Evolutionary conservation across 1,284 basidiomycete species (phyloP).

Genomic region (Inonotus obliquus): DNA sequence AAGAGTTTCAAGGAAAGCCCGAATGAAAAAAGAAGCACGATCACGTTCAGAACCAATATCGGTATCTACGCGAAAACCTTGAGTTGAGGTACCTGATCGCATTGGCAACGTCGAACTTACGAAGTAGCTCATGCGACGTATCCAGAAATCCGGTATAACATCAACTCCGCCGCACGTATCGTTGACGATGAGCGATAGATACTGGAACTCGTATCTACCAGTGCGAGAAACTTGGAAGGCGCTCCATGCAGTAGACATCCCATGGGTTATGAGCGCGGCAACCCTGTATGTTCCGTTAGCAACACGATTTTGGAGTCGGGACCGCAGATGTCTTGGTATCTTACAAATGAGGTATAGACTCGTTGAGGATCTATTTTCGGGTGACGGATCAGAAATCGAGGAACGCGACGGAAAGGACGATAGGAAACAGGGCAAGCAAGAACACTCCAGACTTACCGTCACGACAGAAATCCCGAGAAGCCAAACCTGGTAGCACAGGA

Average conservation of each 20-base stretch:
- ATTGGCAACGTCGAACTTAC: conserved; percentile 1
- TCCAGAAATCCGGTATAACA: conserved; percentile 19
- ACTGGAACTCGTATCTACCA: conserved; percentile 2
- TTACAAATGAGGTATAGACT: conserved; percentile 21
- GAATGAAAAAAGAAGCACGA: not conserved
- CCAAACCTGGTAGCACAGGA: conserved; percentile 23
- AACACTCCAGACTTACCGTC: conserved; percentile 7
- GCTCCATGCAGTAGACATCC: conserved; percentile 18
- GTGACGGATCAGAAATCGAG: not conserved
- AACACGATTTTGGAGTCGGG: not conserved
- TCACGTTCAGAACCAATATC: conserved; percentile 11
- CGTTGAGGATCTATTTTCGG: conserved; percentile 13
- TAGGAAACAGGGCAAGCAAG: not conserved
- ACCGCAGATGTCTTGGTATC: not conserved
- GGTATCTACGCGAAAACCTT: conserved; percentile 6
- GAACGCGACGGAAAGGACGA: not conserved
- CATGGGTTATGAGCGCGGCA: conserved; percentile 17
- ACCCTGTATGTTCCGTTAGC: conserved; percentile 7
- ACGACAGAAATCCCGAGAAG: conserved; percentile 22
- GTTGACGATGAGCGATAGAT: conserved; percentile 11
- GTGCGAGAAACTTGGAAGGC: conserved; percentile 17
- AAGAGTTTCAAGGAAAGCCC: conserved; percentile 14
- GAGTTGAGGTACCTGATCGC: not conserved
- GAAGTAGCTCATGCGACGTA: conserved; percentile 7
- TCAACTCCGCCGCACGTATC: conserved; percentile 18